Evolutionary conservation across 305 asterid genomes (phyloP).

Genomic region (Andrographis paniculata): DNA sequence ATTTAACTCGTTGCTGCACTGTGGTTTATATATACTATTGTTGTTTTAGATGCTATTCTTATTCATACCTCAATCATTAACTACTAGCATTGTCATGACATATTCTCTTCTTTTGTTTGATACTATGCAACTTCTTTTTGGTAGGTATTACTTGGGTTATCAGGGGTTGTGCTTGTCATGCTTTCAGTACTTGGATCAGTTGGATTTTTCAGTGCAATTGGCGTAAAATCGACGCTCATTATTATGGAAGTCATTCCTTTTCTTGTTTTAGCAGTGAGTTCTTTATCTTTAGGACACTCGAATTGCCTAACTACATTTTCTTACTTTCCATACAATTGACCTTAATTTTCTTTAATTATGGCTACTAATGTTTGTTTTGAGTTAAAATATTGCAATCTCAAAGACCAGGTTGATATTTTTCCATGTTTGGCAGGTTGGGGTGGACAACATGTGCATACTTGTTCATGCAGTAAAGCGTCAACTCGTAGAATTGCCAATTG

Average conservation of each 20-base stretch:
- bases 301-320: slow-evolving; percentile 6
- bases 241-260: slow-evolving; percentile 99
- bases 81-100: background rate
- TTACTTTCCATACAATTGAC: background rate
- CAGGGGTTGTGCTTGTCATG: slow-evolving; percentile 97
- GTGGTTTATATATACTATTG: background rate
- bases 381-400: background rate
- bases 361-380: background rate
- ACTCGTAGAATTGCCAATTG: slow-evolving; percentile 83
- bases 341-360: background rate
- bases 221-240: slow-evolving; percentile 92
- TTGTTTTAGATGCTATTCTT: slow-evolving; percentile 8
- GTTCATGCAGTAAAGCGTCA: slow-evolving; percentile 98
- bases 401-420: slow-evolving; percentile 14
- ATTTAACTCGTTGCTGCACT: slow-evolving; percentile 3
- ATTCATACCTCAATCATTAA: background rate
- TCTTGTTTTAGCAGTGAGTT: slow-evolving; percentile 96
- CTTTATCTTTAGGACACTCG: slow-evolving; percentile 16
- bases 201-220: slow-evolving; percentile 92
- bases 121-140: slow-evolving; percentile 16
- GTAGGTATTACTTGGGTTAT: slow-evolving; percentile 91
- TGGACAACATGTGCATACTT: slow-evolving; percentile 98
- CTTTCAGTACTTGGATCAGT: slow-evolving; percentile 98
- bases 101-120: slow-evolving; percentile 16
- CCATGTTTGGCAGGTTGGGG: slow-evolving; percentile 73